Conservation (phyloP, 1,139 yeast species). For the Pichia sp. region DNA sequence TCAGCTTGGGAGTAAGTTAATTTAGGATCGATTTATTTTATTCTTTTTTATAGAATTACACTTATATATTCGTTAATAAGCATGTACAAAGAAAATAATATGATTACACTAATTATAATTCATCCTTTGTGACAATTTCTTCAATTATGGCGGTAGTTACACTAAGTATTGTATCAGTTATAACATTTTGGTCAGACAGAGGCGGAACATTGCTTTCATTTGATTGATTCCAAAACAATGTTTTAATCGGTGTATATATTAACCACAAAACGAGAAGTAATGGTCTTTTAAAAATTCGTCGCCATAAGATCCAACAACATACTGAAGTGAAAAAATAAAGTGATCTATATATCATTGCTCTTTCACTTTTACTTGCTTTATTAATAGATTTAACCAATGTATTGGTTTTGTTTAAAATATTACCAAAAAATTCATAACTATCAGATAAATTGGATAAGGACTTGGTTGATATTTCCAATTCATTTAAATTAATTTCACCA, state of each 20-base stretch:
- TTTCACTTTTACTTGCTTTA: slow-evolving; percentile 59
- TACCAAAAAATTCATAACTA: slow-evolving; percentile 48
- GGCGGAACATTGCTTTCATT: not conserved
- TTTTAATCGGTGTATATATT: slow-evolving; percentile 35
- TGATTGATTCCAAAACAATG: slow-evolving; percentile 33
- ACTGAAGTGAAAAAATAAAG: slow-evolving; percentile 52
- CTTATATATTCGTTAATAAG: not conserved
- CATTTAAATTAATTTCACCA: slow-evolving; percentile 55
- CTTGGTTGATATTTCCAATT: slow-evolving; percentile 53
- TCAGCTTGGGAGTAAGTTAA: no score
- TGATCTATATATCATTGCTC: slow-evolving; percentile 52
- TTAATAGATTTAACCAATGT: slow-evolving; percentile 58
- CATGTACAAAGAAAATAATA: not conserved
- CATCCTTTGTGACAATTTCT: slow-evolving; percentile 10
- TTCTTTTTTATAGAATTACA: not conserved
- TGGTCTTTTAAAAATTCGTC: slow-evolving; percentile 55
- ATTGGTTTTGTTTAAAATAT: slow-evolving; percentile 47
- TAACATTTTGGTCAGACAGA: no score
- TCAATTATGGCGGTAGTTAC: not conserved
- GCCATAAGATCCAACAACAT: slow-evolving; percentile 58
- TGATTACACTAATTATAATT: slow-evolving; percentile 4
- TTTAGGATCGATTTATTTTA: no score
- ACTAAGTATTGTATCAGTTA: not conserved
- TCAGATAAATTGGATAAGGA: slow-evolving; percentile 45
- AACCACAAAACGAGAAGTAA: slow-evolving; percentile 54